Base-by-base conservation (phyloP, 371 early-diverging fungal genomes). In the Mucor velutinosus region DNA sequence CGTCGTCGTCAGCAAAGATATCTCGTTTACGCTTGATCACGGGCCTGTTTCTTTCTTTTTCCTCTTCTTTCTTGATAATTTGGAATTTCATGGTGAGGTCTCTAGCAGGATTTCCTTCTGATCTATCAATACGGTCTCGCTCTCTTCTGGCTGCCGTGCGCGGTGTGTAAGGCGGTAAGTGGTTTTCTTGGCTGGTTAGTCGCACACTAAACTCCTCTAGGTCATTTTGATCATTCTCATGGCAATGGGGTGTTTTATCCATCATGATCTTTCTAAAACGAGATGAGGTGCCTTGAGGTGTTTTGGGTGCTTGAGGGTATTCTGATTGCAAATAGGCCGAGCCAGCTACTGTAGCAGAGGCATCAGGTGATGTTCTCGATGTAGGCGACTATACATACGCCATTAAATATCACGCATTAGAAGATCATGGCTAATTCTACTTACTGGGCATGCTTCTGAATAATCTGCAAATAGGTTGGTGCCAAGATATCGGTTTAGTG, bases 381-480 rank as follows among this genome's bases (percentile, higher is more conserved):
- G 63, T 29, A 8, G 64, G 53, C 3, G 58, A 66, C 61, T 66
- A 41, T 57, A 23, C 11, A 49, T 37, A 23, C 3, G 25, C 12
- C 11, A 11, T 0, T 35, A 12, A 35, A 39, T 23, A 59, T 25
- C 14, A 35, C 11, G 23, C 45, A 19, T 45, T 35, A 30, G 6
- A 30, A 6, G 30, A 30, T 30, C 4, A 30, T 30, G 30, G 6
- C 2, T 2, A 2, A 30, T 12, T 15, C 27, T 27, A 17, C 49
- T 39, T 58, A 64, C 63, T 17, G 29, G 29, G 23, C 69, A 68
- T 11, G 59, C 37, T 19, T 68, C 69, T 49, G 63, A 47, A 32
- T 63, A 68, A 17, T 68, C 58, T 7, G 64, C 58, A 63, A 68
- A 68, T 2, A 68, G 12, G 27, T 68, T 68, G 7, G 63, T 64